These are phyloP conservation scores for Ophiostoma himal-ulmi DNA, from an alignment of 2,329 filamentous ascomycete species.

Conservation along the genomic window DNA sequence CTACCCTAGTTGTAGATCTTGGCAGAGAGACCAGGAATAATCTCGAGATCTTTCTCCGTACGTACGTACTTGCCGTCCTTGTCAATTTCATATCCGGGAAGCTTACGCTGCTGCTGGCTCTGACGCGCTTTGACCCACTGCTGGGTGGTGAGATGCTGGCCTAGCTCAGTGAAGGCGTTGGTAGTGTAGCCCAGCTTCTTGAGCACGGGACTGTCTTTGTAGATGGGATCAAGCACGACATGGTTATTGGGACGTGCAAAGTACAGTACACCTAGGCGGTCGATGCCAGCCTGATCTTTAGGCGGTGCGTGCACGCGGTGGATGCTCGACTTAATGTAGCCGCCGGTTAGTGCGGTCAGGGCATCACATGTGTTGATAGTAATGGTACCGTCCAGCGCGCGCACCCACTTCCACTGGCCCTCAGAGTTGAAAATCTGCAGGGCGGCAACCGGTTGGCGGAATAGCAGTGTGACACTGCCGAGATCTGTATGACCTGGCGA, in stretches of 20 bases:
- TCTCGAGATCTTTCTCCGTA: slow-evolving; percentile 36
- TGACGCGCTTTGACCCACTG: slow-evolving; percentile 26
- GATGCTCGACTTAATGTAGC: slow-evolving; percentile 36
- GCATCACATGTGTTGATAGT: slow-evolving; percentile 44
- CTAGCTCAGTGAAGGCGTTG: slow-evolving; percentile 35
- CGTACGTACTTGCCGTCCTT: slow-evolving; percentile 36
- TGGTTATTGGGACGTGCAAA: slow-evolving; percentile 43
- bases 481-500: slow-evolving; percentile 46
- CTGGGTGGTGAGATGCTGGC: slow-evolving; percentile 24
- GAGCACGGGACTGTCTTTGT: slow-evolving; percentile 33
- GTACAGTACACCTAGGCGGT: slow-evolving; percentile 46
- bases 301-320: slow-evolving; percentile 36
- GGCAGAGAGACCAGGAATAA: slow-evolving; percentile 38
- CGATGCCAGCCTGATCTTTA: slow-evolving; percentile 41
- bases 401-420: slow-evolving; percentile 41
- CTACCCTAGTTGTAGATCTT: slow-evolving; percentile 34
- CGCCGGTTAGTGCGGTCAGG: slow-evolving; percentile 40
- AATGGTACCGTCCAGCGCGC: slow-evolving; percentile 41
- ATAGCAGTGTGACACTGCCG: slow-evolving; percentile 48
- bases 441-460: slow-evolving; percentile 49
- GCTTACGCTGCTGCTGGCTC: slow-evolving; percentile 40
- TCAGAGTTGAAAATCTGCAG: slow-evolving; percentile 43
- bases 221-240: slow-evolving; percentile 35
- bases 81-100: slow-evolving; percentile 33
- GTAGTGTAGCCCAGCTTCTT: slow-evolving; percentile 32